Evolutionary conservation across 177 flowering plant genomes (phyloP).

Genomic region (Telopea speciosissima): DNA sequence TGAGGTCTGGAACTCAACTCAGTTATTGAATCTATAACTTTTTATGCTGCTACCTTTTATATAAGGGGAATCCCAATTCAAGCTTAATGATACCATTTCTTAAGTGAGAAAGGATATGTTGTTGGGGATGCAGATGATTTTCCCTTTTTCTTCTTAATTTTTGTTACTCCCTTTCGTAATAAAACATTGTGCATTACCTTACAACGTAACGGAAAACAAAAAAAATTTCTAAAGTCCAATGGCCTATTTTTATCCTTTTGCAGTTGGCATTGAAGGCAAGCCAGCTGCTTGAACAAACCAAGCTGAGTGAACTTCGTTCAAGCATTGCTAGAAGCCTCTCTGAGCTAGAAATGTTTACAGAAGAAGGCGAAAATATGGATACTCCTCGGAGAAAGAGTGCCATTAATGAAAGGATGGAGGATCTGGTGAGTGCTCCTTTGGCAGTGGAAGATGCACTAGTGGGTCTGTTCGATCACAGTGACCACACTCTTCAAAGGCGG

Average conservation of each 20-base stretch:
- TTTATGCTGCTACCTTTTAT: neutral
- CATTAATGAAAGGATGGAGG: slow-evolving; percentile 97
- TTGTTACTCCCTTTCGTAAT: neutral
- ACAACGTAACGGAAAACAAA: neutral
- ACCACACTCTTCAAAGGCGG: slow-evolving; percentile 97
- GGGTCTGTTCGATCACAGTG: slow-evolving; percentile 93
- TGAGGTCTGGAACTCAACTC: slow-evolving; percentile 48
- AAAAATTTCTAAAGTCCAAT: neutral
- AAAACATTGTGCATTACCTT: neutral
- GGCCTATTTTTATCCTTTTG: slow-evolving; percentile 9
- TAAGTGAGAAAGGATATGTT: neutral
- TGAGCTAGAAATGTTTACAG: slow-evolving; percentile 98
- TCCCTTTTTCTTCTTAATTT: neutral
- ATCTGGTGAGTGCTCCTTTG: slow-evolving; percentile 82
- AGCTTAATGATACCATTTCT: neutral
- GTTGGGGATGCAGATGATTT: neutral
- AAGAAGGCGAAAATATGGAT: slow-evolving; percentile 91
- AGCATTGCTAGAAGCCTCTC: slow-evolving; percentile 97
- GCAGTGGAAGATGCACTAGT: slow-evolving; percentile 99
- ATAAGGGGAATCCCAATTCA: neutral
- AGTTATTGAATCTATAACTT: neutral
- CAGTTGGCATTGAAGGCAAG: slow-evolving; percentile 98
- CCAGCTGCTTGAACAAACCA: slow-evolving; percentile 94
- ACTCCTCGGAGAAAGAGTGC: slow-evolving; percentile 98
- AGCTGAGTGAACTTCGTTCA: slow-evolving; percentile 96